Conservation (phyloP, 306 rosid genomes). For the Heteromeles arbutifolia region DNA sequence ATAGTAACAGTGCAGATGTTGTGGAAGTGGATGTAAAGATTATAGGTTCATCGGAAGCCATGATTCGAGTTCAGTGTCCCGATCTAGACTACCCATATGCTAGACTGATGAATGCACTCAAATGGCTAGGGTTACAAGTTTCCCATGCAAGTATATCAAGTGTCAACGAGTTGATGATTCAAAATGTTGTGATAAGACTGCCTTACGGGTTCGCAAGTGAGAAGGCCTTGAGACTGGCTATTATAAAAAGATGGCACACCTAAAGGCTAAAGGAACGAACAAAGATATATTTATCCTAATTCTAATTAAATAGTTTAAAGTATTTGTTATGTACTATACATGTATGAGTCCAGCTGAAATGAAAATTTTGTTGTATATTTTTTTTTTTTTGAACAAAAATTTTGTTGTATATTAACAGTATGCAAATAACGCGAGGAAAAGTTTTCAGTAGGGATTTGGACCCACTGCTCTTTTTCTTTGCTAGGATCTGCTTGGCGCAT, state of each 20-base stretch:
- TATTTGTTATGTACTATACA: no score
- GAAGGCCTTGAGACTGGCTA: slow-evolving; percentile 22
- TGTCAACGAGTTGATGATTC: slow-evolving; percentile 40
- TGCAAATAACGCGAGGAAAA: no score
- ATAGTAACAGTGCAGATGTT: background rate
- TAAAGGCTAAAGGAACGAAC: background rate
- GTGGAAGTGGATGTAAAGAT: slow-evolving; percentile 29
- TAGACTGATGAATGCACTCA: slow-evolving; percentile 31
- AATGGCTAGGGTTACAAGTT: slow-evolving; percentile 26
- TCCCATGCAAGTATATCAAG: slow-evolving; percentile 37
- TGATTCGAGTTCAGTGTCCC: slow-evolving; percentile 33
- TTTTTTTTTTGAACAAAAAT: no score
- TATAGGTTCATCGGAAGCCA: slow-evolving; percentile 33
- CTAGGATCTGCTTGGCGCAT: no score
- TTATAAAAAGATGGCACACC: slow-evolving; percentile 13
- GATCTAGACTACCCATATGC: slow-evolving; percentile 36
- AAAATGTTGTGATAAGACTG: slow-evolving; percentile 36
- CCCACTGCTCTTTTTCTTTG: no score
- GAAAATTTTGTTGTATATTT: no score
- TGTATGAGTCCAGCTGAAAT: no score
- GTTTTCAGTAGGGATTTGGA: no score
- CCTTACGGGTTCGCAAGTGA: slow-evolving; percentile 22
- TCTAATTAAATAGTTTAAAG: no score
- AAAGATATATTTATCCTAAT: no score
- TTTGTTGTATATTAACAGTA: no score